Evolutionary conservation across 2,329 filamentous ascomycete genomes (phyloP), one percentile per base, ranked within the genome.

Genomic region (Aureobasidium sp.): DNA sequence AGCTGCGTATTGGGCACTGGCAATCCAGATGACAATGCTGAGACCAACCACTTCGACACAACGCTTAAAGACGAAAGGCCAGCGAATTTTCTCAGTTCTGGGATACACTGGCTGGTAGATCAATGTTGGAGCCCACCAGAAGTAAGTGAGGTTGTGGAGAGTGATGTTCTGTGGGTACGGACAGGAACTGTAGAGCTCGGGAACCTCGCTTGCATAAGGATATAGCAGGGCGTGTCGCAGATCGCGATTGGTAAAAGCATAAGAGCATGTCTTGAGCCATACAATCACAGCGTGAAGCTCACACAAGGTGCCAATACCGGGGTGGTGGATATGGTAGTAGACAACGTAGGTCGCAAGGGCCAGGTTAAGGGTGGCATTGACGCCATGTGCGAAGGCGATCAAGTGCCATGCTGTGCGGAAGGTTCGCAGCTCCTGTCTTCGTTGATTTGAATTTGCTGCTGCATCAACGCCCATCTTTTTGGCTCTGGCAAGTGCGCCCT

Each of bases 51-150:
- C 83, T 75, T 99, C 94, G 52, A 82, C 83, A 48, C 93, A 72
- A 17, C 94, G 85, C 77, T 96, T 97, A 63, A 84, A 78, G 42
- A 97, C 90, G 72, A 96, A 99, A 4, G 84, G 73, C 91, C 92
- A 97, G 65, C 94, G 84, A 68, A 97, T 90, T 62, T 82, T 84
- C 9, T 85, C 79, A 6, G 90, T 91, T 47, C 92, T 88, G 22
- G 94, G 94, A 73, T 99, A 99, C 15, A 94, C 91, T 1, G 94
- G 94, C 77, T 99, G 94, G 74, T 99, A 99, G 48, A 97, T 88
- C 58, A 99, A 82, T 0, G 94, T 99, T 0, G 94, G 94, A 0
- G 93, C 94, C 87, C 92, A 93, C 93, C 94, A 97, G 74, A 99
- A 99, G 77, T 97, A 99, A 63, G 84, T 85, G 29, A 99, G 79